Evolutionary conservation across 129 eudicot species (phyloP), one percentile per base, ranked within the genome.

Genomic region (Escallonia rubra): DNA sequence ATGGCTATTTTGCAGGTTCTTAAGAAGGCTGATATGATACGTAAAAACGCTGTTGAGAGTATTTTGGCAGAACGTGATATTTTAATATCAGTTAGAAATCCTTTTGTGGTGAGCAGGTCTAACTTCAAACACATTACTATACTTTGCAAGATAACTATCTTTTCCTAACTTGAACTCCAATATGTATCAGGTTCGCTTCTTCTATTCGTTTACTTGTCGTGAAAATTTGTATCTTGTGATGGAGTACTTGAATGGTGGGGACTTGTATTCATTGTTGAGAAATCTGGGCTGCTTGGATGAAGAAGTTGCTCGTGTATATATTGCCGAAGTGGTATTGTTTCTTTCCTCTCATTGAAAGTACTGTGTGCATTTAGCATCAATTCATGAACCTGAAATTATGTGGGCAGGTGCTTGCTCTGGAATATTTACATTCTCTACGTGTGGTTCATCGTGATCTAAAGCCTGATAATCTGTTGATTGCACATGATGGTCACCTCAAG

Each of bases 231-330:
- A 92, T 79, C 93, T 92, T 58, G 98, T 92, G 9, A 92, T 92
- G 98, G 98, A 92, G 74, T 92, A 92, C 75, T 80, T 92, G 79
- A 92, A 92, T 78, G 98, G 98, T 2, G 98, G 98, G 63, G 98
- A 92, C 80, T 60, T 92, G 40, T 92, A 92, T 84, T 92, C 98
- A 2, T 71, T 92, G 59, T 76, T 92, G 76, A 92, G 98, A 78
- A 92, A 92, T 79, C 78, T 92, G 15, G 98, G 98, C 73, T 92
- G 98, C 82, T 80, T 92, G 74, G 95, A 88, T 80, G 98, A 92
- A 82, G 98, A 92, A 57, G 95, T 92, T 69, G 96, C 96, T 66
- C 96, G 98, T 49, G 84, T 92, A 47, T 92, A 92, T 78, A 83
- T 92, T 56, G 98, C 98, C 43, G 98, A 92, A 92, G 98, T 92